Evolutionary conservation across 306 rosid genomes (phyloP).

Genomic region (Alnus glutinosa): DNA sequence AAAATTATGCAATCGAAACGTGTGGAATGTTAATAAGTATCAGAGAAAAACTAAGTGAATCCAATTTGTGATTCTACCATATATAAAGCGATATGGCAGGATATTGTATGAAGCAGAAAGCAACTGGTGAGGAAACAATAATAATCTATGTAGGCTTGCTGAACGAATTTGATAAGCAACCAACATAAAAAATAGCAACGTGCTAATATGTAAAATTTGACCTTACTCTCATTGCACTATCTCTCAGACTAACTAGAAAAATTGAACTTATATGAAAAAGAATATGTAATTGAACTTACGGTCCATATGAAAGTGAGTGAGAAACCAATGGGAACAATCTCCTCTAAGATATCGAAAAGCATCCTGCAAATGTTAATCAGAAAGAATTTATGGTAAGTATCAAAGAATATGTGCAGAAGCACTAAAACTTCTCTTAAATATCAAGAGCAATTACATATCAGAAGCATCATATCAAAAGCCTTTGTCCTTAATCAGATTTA

Average conservation of each 20-base stretch:
- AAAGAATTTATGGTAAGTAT: constrained; percentile 20
- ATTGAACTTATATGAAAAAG: constrained; percentile 17
- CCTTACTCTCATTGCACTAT: background rate
- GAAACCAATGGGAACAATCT: constrained; percentile 95
- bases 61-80: background rate
- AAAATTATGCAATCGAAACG: background rate
- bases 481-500: background rate
- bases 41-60: background rate
- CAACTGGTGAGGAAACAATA: background rate
- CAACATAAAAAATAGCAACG: background rate
- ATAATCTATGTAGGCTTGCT: background rate
- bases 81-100: background rate
- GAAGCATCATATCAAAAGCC: background rate
- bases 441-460: background rate
- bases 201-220: background rate
- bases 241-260: constrained; percentile 4
- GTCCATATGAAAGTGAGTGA: constrained; percentile 94
- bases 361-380: constrained; percentile 58
- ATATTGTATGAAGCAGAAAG: background rate
- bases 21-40: background rate
- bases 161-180: background rate
- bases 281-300: constrained; percentile 58
- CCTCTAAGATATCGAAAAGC: constrained; percentile 91
- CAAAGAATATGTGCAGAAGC: background rate
- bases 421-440: background rate